Conservation (phyloP, 176 grass and related monocot species). For the Miscanthus lutarioriparius region DNA sequence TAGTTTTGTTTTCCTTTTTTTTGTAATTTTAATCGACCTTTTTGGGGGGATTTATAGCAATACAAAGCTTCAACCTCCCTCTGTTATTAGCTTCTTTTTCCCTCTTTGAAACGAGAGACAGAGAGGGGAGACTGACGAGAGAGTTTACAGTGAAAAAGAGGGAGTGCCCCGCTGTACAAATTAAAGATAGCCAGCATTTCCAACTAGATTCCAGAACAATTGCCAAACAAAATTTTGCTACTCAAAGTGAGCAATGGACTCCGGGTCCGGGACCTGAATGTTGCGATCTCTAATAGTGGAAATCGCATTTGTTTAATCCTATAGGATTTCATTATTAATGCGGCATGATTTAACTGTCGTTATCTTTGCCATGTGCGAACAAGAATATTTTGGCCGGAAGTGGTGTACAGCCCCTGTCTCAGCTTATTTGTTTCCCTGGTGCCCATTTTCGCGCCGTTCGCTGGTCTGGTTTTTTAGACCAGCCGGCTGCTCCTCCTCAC, state of each 20-base stretch:
- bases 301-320: constrained; percentile 38
- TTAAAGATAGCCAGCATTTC: constrained; percentile 23
- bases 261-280: constrained; percentile 15
- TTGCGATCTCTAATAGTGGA: constrained; percentile 7
- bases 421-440: constrained; percentile 34
- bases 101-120: constrained; percentile 35
- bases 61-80: constrained; percentile 33
- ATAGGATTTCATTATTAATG: constrained; percentile 35
- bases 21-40: constrained; percentile 22
- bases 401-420: constrained; percentile 22
- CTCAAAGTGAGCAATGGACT: neutral
- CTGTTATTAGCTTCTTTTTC: constrained; percentile 16
- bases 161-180: constrained; percentile 37
- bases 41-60: constrained; percentile 35
- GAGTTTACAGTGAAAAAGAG: constrained; percentile 32
- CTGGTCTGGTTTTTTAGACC: too few relatives aligned
- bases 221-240: constrained; percentile 18
- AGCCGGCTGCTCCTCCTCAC: too few relatives aligned
- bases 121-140: neutral
- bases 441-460: too few relatives aligned
- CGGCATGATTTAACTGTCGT: constrained; percentile 34
- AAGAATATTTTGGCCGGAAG: constrained; percentile 8
- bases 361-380: constrained; percentile 31
- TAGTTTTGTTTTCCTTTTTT: constrained; percentile 21
- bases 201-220: constrained; percentile 43